phyloP scores from a whole-genome alignment of 768 basidiomycete genomes.

The Boletus reticuloceps region DNA sequence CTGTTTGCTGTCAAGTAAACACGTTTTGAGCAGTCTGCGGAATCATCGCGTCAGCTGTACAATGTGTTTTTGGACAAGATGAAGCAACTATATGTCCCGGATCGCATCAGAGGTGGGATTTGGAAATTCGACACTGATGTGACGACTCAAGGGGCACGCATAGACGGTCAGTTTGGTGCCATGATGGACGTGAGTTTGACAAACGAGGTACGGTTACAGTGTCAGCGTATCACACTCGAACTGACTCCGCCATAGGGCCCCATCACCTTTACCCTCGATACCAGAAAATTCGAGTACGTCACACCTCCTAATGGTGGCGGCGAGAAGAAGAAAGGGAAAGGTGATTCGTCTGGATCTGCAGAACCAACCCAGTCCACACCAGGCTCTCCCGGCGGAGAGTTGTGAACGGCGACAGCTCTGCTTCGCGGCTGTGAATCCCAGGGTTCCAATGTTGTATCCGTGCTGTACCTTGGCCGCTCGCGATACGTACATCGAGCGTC shows the following conservation, averaged over 20 bases:
- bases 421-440: not conserved
- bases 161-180: constrained; percentile 92
- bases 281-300: constrained; percentile 73
- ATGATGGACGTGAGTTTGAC: constrained; percentile 92
- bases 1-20: not conserved
- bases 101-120: constrained; percentile 71
- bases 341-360: not conserved
- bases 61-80: constrained; percentile 68
- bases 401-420: constrained; percentile 1
- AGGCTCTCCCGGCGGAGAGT: not conserved
- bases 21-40: constrained; percentile 49
- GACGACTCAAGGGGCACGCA: not conserved
- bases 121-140: not conserved
- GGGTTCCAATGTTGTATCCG: not conserved
- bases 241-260: constrained; percentile 55
- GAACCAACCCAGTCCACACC: constrained; percentile 3
- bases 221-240: not conserved
- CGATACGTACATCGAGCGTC: not conserved
- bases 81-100: constrained; percentile 60
- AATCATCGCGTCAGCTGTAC: constrained; percentile 69
- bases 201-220: constrained; percentile 65
- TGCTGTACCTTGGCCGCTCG: not conserved
- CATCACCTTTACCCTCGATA: constrained; percentile 81
- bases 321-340: constrained; percentile 8
- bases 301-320: constrained; percentile 16